Conservation (phyloP, 768 basidiomycete genomes). For the Chiua virens region DNA sequence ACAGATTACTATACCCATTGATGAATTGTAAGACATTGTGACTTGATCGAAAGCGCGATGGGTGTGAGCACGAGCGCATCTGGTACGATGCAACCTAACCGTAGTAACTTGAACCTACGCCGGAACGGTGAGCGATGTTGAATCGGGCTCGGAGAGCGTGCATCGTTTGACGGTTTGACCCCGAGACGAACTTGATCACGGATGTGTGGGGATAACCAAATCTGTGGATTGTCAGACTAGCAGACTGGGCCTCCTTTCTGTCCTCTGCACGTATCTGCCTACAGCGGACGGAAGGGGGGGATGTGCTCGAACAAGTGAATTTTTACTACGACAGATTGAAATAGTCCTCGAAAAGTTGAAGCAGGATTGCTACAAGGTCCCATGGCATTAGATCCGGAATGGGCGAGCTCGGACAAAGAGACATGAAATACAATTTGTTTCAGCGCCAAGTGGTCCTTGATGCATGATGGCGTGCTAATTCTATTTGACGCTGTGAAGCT, state of each 20-base stretch:
- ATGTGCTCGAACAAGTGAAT: too few species aligned
- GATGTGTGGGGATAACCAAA: too few species aligned
- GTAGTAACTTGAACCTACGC: too few species aligned
- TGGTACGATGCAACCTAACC: not conserved
- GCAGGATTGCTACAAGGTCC: too few species aligned
- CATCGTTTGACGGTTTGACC: too few species aligned
- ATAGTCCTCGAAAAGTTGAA: too few species aligned
- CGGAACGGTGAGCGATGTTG: too few species aligned
- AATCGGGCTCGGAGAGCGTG: too few species aligned
- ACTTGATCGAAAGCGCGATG: not conserved
- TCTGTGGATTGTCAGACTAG: not conserved
- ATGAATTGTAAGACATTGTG: not conserved
- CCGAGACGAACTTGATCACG: too few species aligned
- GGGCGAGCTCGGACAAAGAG: constrained; percentile 2
- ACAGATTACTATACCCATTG: constrained; percentile 4
- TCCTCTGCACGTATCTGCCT: constrained; percentile 20
- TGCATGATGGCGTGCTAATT: not conserved
- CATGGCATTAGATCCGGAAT: not conserved
- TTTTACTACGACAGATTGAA: too few species aligned
- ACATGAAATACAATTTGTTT: not conserved
- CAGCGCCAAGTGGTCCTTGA: not conserved
- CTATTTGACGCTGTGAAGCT: not conserved
- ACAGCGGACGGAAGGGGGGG: constrained; percentile 6
- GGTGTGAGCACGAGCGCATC: not conserved
- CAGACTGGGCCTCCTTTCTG: constrained; percentile 18